These are phyloP conservation scores for Botrytis galanthina DNA, from an alignment of 2,329 filamentous ascomycete species.

Conservation along the genomic window DNA sequence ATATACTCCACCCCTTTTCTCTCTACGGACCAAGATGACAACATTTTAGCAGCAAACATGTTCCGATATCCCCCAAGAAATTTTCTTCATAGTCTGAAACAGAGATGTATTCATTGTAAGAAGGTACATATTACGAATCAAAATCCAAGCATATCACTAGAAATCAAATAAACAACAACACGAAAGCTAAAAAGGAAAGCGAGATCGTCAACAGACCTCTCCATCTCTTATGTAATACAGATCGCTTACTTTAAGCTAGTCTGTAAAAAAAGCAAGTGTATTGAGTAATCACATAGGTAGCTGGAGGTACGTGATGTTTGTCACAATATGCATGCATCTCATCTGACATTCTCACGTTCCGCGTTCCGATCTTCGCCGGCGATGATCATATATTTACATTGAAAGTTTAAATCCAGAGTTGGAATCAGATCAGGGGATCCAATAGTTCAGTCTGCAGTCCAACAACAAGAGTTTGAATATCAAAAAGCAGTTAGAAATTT, in stretches of 20 bases:
- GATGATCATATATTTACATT: background rate
- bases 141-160: fast-evolving
- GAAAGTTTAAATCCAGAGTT: too few relatives aligned
- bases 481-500: too few relatives aligned
- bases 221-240: background rate
- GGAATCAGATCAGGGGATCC: too few relatives aligned
- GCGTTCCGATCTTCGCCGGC: background rate
- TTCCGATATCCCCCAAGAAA: background rate
- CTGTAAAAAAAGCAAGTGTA: background rate
- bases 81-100: background rate
- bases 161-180: background rate
- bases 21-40: background rate
- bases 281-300: background rate
- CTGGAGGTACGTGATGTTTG: too few relatives aligned
- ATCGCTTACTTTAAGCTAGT: background rate
- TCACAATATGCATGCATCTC: background rate
- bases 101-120: background rate
- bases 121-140: background rate
- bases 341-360: background rate
- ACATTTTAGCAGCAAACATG: background rate
- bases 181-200: background rate
- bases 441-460: too few relatives aligned
- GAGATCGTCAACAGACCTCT: background rate
- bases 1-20: background rate
- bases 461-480: too few relatives aligned